phyloP scores from a whole-genome alignment of 192 early-diverging fungal species.

The Backusella morwellensis region DNA sequence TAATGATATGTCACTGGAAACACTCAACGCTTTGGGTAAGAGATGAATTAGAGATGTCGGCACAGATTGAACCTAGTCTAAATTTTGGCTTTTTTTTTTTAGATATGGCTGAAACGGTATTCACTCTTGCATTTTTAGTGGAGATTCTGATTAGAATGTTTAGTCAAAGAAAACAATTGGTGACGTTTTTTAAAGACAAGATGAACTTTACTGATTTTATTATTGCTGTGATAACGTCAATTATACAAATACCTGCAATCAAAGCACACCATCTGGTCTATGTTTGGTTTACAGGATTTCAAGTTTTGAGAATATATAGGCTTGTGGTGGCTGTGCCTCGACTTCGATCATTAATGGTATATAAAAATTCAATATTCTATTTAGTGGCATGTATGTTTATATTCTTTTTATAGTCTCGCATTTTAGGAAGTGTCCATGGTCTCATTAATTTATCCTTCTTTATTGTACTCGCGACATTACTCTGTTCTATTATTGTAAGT shows the following conservation, averaged over 20 bases:
- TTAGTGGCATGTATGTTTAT: background rate
- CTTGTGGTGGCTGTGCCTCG: slow-evolving; percentile 49
- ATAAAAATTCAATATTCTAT: background rate
- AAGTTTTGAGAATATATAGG: slow-evolving; percentile 50
- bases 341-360: slow-evolving; percentile 46
- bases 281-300: slow-evolving; percentile 54
- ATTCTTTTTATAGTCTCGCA: slow-evolving; percentile 36
- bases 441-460: slow-evolving; percentile 58
- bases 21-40: slow-evolving; percentile 34
- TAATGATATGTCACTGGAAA: slow-evolving; percentile 22
- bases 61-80: background rate
- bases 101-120: slow-evolving; percentile 42
- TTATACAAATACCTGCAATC: slow-evolving; percentile 54
- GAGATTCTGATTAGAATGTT: slow-evolving; percentile 47
- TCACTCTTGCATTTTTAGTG: slow-evolving; percentile 46
- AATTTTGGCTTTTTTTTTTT: background rate
- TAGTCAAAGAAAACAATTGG: slow-evolving; percentile 28
- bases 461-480: slow-evolving; percentile 46
- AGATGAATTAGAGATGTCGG: background rate
- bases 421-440: slow-evolving; percentile 57
- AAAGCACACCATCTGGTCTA: slow-evolving; percentile 33
- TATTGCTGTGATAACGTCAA: slow-evolving; percentile 42
- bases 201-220: slow-evolving; percentile 49
- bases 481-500: slow-evolving; percentile 53
- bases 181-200: slow-evolving; percentile 40